phyloP scores from a whole-genome alignment of 169 alveolate species.

The Perkinsus chesapeaki region DNA sequence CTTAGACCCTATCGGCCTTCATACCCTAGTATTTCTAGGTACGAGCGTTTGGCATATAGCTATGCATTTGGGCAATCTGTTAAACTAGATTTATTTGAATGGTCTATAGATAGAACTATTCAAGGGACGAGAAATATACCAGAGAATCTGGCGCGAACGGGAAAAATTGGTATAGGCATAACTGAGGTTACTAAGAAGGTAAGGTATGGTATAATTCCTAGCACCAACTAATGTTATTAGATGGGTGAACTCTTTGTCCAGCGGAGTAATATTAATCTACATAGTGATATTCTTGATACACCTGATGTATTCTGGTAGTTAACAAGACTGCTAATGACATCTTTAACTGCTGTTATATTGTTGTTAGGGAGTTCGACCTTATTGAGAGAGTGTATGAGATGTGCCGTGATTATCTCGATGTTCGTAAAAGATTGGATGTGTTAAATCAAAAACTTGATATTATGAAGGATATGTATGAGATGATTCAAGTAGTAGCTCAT shows the following conservation, averaged over 20 bases:
- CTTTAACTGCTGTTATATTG: not conserved
- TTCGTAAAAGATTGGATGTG: not conserved
- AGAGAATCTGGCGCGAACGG: slow-evolving; percentile 1
- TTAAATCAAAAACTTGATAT: slow-evolving; percentile 1
- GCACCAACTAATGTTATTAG: not conserved
- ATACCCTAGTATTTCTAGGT: not conserved
- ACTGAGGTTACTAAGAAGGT: not conserved
- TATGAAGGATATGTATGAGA: slow-evolving; percentile 13
- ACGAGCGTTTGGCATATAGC: slow-evolving; percentile 13
- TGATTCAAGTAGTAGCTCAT: not conserved
- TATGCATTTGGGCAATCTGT: slow-evolving; percentile 11
- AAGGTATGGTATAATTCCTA: not conserved
- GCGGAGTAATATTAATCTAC: slow-evolving; percentile 1
- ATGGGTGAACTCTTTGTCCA: slow-evolving; percentile 13
- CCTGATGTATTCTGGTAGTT: slow-evolving; percentile 8
- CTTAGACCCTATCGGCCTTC: not conserved
- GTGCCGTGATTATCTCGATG: slow-evolving; percentile 12
- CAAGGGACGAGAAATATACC: slow-evolving; percentile 2
- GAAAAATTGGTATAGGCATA: not conserved
- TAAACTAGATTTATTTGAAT: not conserved
- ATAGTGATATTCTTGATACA: slow-evolving; percentile 6
- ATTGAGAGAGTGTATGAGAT: not conserved
- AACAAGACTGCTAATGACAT: not conserved
- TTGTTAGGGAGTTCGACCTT: not conserved
- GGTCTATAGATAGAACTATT: not conserved